Base-by-base conservation (phyloP, 176 grass and related monocot genomes). In the Typha latifolia region DNA sequence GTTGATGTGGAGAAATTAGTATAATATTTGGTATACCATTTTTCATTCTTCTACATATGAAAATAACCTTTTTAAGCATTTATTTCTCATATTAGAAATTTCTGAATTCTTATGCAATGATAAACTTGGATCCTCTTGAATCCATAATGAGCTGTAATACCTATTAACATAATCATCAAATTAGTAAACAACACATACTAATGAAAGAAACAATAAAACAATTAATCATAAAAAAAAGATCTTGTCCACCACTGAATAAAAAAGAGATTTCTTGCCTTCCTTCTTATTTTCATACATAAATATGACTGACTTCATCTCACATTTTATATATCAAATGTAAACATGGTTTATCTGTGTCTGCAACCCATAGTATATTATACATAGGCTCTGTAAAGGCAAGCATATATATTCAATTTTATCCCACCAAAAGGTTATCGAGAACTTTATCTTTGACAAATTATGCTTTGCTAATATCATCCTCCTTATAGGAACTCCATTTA, bases 321-420 rank as follows among this genome's bases (percentile, higher is more conserved):
- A 77, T 61, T n/a, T 77, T 26, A 61, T 77, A 77, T 32, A 68
- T 61, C n/a, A 68, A 23, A 68, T 68, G 64, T 4, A 79, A 50
- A 16, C 12, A 72, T 3, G 61, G 68, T 26, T 26, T 26, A 26
- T 26, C 24, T 26, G 2, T 26, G 24, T 26, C 2, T 26, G 2
- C 2, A 26, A 26, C 24, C 24, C 24, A 2, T 26, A 26, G 24
- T 2, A 26, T 26, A 26, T 26, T 26, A 26, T 26, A 26, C 24
- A 26, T 26, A n/a, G n/a, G n/a, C n/a, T 26, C 24, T 1, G 2
- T 26, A 2, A 26, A 26, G 24, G 2, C 24, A 26, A 26, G 24
- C 24, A 26, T 26, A 26, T 26, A 26, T 26, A 26, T 26, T 26
- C 24, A 26, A 26, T 26, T n/a, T n/a, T 26, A 26, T 26, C 24